Evolutionary conservation across 1,284 basidiomycete genomes (phyloP), one percentile per base, ranked within the genome.

Genomic region (Ganoderma multipileum): DNA sequence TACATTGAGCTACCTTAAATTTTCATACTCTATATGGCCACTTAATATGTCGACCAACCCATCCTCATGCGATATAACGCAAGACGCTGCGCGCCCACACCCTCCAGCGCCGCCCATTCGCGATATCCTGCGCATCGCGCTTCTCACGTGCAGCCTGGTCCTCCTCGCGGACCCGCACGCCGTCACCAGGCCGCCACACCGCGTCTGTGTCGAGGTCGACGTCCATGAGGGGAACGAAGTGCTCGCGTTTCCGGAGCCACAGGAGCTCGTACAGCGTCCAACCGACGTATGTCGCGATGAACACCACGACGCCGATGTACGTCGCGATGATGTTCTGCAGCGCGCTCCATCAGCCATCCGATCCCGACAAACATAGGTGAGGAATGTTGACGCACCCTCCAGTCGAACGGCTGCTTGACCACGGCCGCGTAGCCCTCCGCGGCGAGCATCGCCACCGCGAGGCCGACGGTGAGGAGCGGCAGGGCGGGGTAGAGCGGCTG

Each of bases 401-500:
- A 71, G 36, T 74, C 75, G 68, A 83, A 84, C 26, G 81, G 82
- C 65, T 75, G 64, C 54, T 77, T 64, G 23, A 76, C 72, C 61
- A 79, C 77, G 0, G 84, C 79, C 2, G 85, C 78, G 71, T 87
- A 87, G 6, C 86, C 86, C 71, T 87, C 81, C 1, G 85, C 86
- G 30, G 82, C 75, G 72, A 88, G 87, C 84, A 87, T 84, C 67
- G 83, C 72, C 8, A 78, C 78, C 6, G 82, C 83, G 14, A 88
- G 80, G 2, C 82, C 69, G 63, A 88, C 64, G 4, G 86, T 81
- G 3, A 78, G 76, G 14, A 85, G 55, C 2, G 85, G 85, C 0
- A 88, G 71, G 1, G 85, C n/a, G 2, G 86, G 87, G 69, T 80
- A 86, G 47, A 87, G 68, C 0, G 86, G 86, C 62, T 87, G 85